Conservation (phyloP, 441 rosid species). For the Populus trichocarpa region DNA sequence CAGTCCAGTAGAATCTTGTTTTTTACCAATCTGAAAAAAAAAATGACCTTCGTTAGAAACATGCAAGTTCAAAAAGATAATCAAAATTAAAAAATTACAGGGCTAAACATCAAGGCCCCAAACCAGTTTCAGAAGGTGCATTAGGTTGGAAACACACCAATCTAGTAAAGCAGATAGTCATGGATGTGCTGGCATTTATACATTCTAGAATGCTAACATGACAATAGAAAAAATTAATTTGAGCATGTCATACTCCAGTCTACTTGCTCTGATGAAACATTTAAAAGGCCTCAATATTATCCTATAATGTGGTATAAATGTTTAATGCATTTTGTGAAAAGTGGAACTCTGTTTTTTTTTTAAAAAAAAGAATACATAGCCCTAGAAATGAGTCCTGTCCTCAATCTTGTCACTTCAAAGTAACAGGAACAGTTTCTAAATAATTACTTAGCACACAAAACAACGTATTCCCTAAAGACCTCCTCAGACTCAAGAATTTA, state of each 20-base stretch:
- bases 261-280: neutral
- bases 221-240: neutral
- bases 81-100: neutral
- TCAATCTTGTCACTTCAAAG: neutral
- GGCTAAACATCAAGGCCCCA: neutral
- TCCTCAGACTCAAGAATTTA: neutral
- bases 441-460: neutral
- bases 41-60: neutral
- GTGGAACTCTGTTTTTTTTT: neutral
- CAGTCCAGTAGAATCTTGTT: slow-evolving; percentile 31
- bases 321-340: neutral
- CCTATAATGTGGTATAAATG: neutral
- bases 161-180: neutral
- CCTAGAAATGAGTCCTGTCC: neutral
- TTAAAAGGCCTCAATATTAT: neutral
- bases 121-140: neutral
- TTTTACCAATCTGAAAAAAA: slow-evolving; percentile 42
- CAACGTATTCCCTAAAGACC: neutral
- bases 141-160: neutral
- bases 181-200: neutral
- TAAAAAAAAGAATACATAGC: neutral
- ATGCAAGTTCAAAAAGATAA: neutral
- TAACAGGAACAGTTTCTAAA: neutral
- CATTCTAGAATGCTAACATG: neutral
- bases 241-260: neutral